Evolutionary conservation across 257 asterid species (phyloP).

Genomic region (Plantago elongata): DNA sequence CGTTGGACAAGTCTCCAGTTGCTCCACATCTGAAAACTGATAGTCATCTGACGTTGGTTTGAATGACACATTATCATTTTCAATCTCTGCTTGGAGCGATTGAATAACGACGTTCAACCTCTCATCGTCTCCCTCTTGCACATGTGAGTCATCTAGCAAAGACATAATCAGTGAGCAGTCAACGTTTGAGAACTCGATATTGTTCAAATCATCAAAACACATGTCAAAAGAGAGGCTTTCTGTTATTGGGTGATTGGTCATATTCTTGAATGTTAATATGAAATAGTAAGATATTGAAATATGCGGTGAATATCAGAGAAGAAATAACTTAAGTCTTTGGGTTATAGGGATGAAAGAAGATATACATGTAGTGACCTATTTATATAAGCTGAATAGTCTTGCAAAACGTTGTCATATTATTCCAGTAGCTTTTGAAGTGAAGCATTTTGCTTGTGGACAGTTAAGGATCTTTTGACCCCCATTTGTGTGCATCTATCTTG

Average conservation of each 20-base stretch:
- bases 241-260: not conserved
- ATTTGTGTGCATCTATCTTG: too few species aligned
- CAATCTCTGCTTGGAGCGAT: constrained; percentile 29
- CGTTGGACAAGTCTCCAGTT: constrained; percentile 14
- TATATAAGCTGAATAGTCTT: not conserved
- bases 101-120: constrained; percentile 21
- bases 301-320: not conserved
- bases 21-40: constrained; percentile 10
- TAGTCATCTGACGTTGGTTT: not conserved
- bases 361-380: constrained; percentile 1
- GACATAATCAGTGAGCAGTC: constrained; percentile 24
- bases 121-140: constrained; percentile 17
- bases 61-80: not conserved
- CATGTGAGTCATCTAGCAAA: constrained; percentile 23
- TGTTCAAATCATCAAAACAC: constrained; percentile 11
- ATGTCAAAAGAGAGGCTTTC: not conserved
- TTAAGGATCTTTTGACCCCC: too few species aligned
- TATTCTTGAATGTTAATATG: not conserved
- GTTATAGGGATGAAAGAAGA: not conserved
- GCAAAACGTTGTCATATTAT: too few species aligned
- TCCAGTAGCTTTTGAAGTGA: too few species aligned
- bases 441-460: too few species aligned
- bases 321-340: not conserved
- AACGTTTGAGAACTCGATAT: constrained; percentile 21
- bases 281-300: not conserved